These are phyloP conservation scores for Saccharomycopsis phalli DNA, from an alignment of 1,139 yeast genomes.

Conservation along the genomic window DNA sequence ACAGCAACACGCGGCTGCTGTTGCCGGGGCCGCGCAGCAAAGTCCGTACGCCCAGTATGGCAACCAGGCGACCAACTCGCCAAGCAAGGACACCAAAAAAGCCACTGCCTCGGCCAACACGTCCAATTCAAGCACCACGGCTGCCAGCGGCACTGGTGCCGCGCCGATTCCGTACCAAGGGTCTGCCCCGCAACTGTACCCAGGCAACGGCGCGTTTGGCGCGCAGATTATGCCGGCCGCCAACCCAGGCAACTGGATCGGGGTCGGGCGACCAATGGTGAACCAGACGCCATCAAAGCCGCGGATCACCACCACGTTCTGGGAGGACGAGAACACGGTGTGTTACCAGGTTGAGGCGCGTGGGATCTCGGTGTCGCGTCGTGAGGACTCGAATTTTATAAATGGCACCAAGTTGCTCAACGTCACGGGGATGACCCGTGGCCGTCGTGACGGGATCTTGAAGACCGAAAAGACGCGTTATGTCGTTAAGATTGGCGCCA, in stretches of 20 bases:
- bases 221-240: constrained; percentile 4
- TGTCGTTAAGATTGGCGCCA: constrained; percentile 44
- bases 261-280: constrained; percentile 4
- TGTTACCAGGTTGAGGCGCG: constrained; percentile 43
- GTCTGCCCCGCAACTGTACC: background rate
- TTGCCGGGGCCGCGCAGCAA: background rate
- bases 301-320: constrained; percentile 36
- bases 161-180: constrained; percentile 2
- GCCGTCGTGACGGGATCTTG: constrained; percentile 47
- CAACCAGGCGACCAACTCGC: background rate
- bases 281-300: constrained; percentile 27
- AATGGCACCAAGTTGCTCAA: constrained; percentile 50
- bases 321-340: constrained; percentile 41
- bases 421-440: constrained; percentile 50
- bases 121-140: background rate
- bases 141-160: background rate
- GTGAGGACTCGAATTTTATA: constrained; percentile 44
- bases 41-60: background rate
- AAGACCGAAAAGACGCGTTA: constrained; percentile 38
- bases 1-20: constrained; percentile 11
- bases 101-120: background rate
- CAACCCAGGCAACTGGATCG: constrained; percentile 16
- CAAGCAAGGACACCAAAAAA: background rate
- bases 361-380: constrained; percentile 39
- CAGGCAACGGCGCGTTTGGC: background rate